phyloP scores from a whole-genome alignment of 225 moss, liverwort and hornwort species.

The Lunularia cruciata region DNA sequence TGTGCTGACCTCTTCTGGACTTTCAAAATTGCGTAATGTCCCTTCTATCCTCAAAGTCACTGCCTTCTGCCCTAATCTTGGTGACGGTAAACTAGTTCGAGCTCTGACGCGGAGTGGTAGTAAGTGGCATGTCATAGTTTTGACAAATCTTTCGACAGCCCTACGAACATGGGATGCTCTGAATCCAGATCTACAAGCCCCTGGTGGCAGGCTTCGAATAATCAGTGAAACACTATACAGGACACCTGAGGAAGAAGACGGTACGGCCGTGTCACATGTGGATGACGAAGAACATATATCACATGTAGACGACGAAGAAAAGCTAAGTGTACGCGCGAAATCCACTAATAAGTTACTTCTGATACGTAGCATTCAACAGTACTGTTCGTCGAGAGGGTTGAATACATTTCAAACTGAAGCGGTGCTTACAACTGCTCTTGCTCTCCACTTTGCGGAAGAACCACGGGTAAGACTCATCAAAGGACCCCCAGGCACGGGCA shows the following conservation, averaged over 20 bases:
- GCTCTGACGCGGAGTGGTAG: slow-evolving; percentile 4
- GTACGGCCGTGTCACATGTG: not conserved
- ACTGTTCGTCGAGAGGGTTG: slow-evolving; percentile 36
- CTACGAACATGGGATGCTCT: slow-evolving; percentile 50
- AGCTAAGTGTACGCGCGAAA: too few species aligned
- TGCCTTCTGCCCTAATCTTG: slow-evolving; percentile 43
- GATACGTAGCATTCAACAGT: slow-evolving; percentile 23
- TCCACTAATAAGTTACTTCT: not conserved
- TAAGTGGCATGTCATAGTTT: slow-evolving; percentile 39
- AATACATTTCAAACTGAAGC: slow-evolving; percentile 51
- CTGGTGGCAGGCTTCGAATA: slow-evolving; percentile 24
- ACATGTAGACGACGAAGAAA: not conserved
- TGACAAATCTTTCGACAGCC: slow-evolving; percentile 38
- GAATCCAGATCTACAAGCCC: slow-evolving; percentile 23
- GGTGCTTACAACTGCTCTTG: slow-evolving; percentile 40
- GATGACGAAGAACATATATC: not conserved
- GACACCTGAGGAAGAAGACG: too few species aligned
- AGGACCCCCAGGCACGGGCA: slow-evolving; percentile 71
- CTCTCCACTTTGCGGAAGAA: slow-evolving; percentile 35
- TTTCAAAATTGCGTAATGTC: slow-evolving; percentile 29
- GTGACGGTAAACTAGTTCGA: slow-evolving; percentile 32
- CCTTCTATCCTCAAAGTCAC: slow-evolving; percentile 42
- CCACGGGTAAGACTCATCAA: slow-evolving; percentile 60
- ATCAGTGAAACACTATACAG: slow-evolving; percentile 33
- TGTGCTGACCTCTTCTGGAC: slow-evolving; percentile 36